Evolutionary conservation across 108 stramenopile species (phyloP).

Genomic region (Asterionellopsis glacialis): DNA sequence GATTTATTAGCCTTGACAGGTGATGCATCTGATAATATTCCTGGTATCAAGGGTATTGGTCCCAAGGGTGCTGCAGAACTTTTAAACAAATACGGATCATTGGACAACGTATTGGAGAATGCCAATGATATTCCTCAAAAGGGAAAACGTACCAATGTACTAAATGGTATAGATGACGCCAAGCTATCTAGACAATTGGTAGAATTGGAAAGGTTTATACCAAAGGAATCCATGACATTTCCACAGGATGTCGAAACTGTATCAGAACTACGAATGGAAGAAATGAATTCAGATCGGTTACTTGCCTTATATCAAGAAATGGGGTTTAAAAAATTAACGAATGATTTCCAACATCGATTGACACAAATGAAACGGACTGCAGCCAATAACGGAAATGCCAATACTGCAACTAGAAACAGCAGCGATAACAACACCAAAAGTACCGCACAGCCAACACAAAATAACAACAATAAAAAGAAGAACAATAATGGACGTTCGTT

Average conservation of each 20-base stretch:
- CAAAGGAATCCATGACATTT: constrained; percentile 25
- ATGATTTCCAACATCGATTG: constrained; percentile 29
- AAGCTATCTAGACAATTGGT: constrained; percentile 44
- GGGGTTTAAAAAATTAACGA: constrained; percentile 48
- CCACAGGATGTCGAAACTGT: constrained; percentile 6
- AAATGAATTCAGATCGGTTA: constrained; percentile 41
- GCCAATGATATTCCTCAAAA: constrained; percentile 56
- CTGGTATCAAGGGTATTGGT: constrained; percentile 85
- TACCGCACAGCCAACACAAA: no score
- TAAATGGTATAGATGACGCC: constrained; percentile 45
- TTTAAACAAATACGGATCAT: constrained; percentile 59
- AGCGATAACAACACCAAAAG: not conserved
- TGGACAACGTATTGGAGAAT: constrained; percentile 51
- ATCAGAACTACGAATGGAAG: constrained; percentile 39
- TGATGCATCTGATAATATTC: constrained; percentile 83
- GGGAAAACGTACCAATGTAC: constrained; percentile 56
- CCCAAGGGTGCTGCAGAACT: constrained; percentile 81
- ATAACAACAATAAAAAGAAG: not conserved
- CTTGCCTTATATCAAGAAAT: constrained; percentile 55
- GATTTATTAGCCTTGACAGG: constrained; percentile 86
- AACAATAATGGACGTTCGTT: no score
- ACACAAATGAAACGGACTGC: not conserved
- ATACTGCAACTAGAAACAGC: no score
- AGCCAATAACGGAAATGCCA: not conserved
- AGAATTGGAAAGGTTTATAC: constrained; percentile 30